A percentile compares a stretch with the other conserved stretches of the same genome.
These are phyloP conservation scores for Tripidium arundinaceum DNA, from an alignment of 202 grass and related monocot species.

Conservation along the genomic window DNA sequence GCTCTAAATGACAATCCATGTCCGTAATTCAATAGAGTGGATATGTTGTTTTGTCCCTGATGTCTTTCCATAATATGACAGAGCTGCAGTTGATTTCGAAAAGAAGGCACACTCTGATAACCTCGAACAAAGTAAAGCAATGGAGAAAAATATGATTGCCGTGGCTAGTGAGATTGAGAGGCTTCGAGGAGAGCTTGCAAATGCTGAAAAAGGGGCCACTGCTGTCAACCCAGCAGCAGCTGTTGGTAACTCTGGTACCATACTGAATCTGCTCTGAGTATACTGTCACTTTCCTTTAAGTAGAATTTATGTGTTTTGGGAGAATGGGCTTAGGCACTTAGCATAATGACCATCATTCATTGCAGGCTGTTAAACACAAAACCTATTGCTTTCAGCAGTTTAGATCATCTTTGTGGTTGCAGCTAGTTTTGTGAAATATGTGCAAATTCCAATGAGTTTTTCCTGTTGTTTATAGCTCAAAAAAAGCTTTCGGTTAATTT, in stretches of 20 bases:
- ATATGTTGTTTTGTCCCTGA: constrained; percentile 21
- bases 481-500: background rate
- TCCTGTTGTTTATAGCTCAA: background rate
- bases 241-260: constrained; percentile 49
- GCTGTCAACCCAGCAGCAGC: constrained; percentile 36
- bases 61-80: constrained; percentile 30
- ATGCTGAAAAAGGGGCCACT: constrained; percentile 53
- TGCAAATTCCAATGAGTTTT: background rate
- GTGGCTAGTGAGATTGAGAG: constrained; percentile 78
- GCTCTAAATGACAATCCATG: no score
- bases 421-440: background rate
- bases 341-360: background rate
- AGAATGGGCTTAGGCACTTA: constrained; percentile 2
- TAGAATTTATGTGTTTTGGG: constrained; percentile 20
- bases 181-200: constrained; percentile 63
- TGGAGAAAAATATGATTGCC: constrained; percentile 71
- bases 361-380: background rate
- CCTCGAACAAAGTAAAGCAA: constrained; percentile 65
- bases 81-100: constrained; percentile 86
- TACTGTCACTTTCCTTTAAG: constrained; percentile 5
- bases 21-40: background rate
- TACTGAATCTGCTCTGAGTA: constrained; percentile 21
- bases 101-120: constrained; percentile 94
- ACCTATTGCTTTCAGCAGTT: constrained; percentile 7
- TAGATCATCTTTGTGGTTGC: background rate